These are phyloP conservation scores for Silene coronaria DNA, from an alignment of 179 eudicot genomes.

Conservation along the genomic window DNA sequence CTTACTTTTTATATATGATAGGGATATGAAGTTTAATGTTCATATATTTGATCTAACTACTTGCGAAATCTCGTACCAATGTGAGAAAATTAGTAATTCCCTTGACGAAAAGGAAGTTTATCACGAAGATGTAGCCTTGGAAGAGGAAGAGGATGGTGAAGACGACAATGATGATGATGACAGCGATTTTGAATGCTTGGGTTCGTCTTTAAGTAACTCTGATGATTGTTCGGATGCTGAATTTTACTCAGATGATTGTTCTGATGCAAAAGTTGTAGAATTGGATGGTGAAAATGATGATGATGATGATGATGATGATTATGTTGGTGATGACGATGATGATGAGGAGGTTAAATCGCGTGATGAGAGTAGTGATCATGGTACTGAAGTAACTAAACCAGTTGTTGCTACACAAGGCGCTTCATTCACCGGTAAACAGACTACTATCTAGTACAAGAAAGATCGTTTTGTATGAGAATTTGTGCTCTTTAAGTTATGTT, in stretches of 20 bases:
- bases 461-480: not conserved
- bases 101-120: not conserved
- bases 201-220: not conserved
- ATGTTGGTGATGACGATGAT: not conserved
- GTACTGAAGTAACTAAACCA: not conserved
- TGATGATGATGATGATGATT: not conserved
- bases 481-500: not conserved
- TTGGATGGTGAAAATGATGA: not conserved
- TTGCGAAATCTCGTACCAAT: constrained; percentile 13
- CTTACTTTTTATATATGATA: constrained; percentile 4
- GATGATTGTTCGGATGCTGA: not conserved
- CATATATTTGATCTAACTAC: constrained; percentile 10
- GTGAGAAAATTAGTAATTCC: not conserved
- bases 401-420: not conserved
- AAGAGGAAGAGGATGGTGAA: not conserved
- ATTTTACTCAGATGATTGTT: not conserved
- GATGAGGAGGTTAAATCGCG: not conserved
- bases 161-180: not conserved
- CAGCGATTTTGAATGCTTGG: constrained; percentile 3
- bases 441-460: not conserved
- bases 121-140: not conserved
- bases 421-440: not conserved
- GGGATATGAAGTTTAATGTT: constrained; percentile 4
- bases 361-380: not conserved
- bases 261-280: not conserved